Evolutionary conservation across 371 early-diverging fungal genomes (phyloP), one percentile per base, ranked within the genome.

Genomic region (Mucor mucedo): DNA sequence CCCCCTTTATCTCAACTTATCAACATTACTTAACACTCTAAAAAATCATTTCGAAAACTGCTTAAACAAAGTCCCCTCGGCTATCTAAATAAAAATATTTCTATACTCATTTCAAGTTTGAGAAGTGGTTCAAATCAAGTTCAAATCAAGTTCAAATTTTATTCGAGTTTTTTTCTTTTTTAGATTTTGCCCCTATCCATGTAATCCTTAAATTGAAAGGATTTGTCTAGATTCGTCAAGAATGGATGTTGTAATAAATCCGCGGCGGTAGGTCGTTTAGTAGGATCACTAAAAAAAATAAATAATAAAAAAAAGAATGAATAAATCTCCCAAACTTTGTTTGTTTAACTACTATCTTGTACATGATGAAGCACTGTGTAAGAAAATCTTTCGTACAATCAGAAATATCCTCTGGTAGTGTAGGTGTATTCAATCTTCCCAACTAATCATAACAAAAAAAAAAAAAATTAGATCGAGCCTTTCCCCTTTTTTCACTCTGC

Each of bases 381-480:
- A 91, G 65, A 58, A 93, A 92, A 35, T 86, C 80, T 53, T 84
- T 75, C 28, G 89, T 89, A 14, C 82, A 80, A 27, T 82, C 75
- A 8, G 89, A 85, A 21, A 91, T 78, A 30, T 76, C 71, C 16
- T 87, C 84, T 5, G 92, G 93, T 41, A 92, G 79, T 8, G 87
- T 86, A 16, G 95, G 93, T 11, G 85, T 74, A 42, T 84, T 78
- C 29, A 75, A 72, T 44, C 71, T 76, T 59, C 85, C 82, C 49
- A 83, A 72, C 71, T 78, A 58, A n/a, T 45, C 21, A 42, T 63
- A 33, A 33, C 35, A 28, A 29, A n/a, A 32, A 38, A 6, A 33
- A 8, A n/a, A 28, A 16, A n/a, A 27, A 14, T 42, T 55, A 21
- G 2, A 47, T 27, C 8, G 8, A 33, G 33, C 21, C 21, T 21